Percentiles rank a stretch among this genome's conserved stretches.
These are phyloP conservation scores for Simmondsia chinensis DNA, from an alignment of 148 eudicot species.

Conservation along the genomic window DNA sequence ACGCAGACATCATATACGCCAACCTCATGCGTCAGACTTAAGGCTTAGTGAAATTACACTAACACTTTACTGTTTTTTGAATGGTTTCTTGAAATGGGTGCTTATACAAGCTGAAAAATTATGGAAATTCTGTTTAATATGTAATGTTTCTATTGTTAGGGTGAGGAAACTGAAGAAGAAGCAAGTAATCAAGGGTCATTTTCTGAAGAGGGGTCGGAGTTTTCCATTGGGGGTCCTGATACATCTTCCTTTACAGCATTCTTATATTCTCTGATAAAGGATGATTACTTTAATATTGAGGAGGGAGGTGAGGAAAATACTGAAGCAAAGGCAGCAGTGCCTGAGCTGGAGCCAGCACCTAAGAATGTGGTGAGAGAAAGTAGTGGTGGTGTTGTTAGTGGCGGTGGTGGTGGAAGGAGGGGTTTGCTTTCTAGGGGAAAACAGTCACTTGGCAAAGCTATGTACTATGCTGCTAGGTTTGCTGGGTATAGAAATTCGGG, in stretches of 20 bases:
- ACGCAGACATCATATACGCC: too few species aligned
- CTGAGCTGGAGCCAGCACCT: constrained; percentile 21
- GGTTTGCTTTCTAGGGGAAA: constrained; percentile 66
- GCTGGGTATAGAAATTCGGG: constrained; percentile 50
- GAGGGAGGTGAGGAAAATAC: constrained; percentile 17
- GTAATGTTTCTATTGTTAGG: constrained; percentile 25
- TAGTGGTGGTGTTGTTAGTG: too few species aligned
- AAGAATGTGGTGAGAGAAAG: constrained; percentile 33
- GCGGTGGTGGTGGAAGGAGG: constrained; percentile 54
- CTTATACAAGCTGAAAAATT: too few species aligned
- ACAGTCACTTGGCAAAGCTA: constrained; percentile 64
- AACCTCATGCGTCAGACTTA: too few species aligned
- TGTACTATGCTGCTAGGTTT: constrained; percentile 53
- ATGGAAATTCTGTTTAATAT: too few species aligned
- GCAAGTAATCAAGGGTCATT: constrained; percentile 24
- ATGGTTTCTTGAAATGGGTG: too few species aligned
- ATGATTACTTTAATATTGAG: constrained; percentile 33
- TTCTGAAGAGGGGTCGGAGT: constrained; percentile 37
- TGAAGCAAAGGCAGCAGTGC: constrained; percentile 18
- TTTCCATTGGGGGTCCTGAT: constrained; percentile 67
- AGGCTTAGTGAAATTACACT: too few species aligned
- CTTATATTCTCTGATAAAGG: constrained; percentile 48
- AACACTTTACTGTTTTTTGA: too few species aligned
- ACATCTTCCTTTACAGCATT: constrained; percentile 94
- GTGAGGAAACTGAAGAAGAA: constrained; percentile 25